A percentile compares a stretch with the other conserved stretches of the same genome.
Evolutionary conservation across 2,329 filamentous ascomycete genomes (phyloP).

Genomic region (Calonectria hawksworthii): DNA sequence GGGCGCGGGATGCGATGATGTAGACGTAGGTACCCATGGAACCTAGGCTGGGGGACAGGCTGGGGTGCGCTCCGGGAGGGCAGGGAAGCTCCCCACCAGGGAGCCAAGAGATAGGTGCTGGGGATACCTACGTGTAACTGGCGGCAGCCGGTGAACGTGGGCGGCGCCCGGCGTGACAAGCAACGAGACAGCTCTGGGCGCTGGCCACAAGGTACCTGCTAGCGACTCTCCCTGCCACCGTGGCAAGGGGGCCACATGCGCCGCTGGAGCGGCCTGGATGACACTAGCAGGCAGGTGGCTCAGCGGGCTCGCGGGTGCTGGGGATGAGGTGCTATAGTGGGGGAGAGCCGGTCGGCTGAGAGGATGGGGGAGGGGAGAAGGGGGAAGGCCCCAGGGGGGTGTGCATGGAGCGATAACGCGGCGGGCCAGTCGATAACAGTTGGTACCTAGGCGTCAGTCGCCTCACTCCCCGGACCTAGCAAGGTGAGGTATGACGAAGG

Average conservation of each 20-base stretch:
- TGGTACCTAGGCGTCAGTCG: slow-evolving; percentile 22
- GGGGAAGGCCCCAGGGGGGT: not conserved
- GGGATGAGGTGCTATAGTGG: slow-evolving; percentile 7
- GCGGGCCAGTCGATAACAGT: slow-evolving; percentile 30
- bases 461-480: not conserved
- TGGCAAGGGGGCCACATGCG: slow-evolving; percentile 33
- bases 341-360: slow-evolving; percentile 12
- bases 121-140: slow-evolving; percentile 1
- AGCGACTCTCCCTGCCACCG: slow-evolving; percentile 25
- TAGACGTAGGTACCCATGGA: slow-evolving; percentile 23
- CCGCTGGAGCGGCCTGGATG: slow-evolving; percentile 31
- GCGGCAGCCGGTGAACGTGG: not conserved
- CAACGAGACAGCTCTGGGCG: slow-evolving; percentile 29
- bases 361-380: not conserved
- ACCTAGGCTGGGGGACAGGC: slow-evolving; percentile 9
- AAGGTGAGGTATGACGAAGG: slow-evolving; percentile 3
- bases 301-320: slow-evolving; percentile 16
- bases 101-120: not conserved
- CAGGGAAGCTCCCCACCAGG: slow-evolving; percentile 1
- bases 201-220: not conserved
- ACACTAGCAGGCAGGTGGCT: slow-evolving; percentile 30
- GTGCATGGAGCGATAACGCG: slow-evolving; percentile 32
- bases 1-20: slow-evolving; percentile 18
- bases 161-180: not conserved
- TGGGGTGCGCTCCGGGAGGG: not conserved